Base-by-base conservation (phyloP, 352 stramenopile species). In the Phytophthora cryptogea region DNA sequence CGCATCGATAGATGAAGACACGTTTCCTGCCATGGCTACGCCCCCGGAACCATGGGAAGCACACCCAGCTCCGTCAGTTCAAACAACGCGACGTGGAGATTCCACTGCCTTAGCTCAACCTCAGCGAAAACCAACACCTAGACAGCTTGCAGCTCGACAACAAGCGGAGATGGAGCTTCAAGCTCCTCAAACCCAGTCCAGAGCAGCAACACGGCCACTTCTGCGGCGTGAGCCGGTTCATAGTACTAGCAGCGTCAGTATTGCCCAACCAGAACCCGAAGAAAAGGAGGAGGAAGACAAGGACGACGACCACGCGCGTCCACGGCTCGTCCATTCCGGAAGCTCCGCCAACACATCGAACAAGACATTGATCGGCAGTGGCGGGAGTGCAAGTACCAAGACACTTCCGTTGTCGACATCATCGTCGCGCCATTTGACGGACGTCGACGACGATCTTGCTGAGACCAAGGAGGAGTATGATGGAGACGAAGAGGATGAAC, bases 321-420 rank as follows among this genome's bases (percentile, higher is more conserved):
- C 60, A 32, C 54, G 65, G 40, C 52, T 74, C 4, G 57, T 74
- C n/a, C 49, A 68, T 11, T 66, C 65, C 46, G 56, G 65, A 28
- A 72, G 52, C 20, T 76, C 70, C 14, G 58, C 16, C 17, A 76
- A 72, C 54, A 85, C 74, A 5, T 85, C 73, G 10, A 83, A 78
- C 50, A 76, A 80, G 42, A 83, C 74, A 27, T 39, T 83, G 28
- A 63, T 83, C 8, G 73, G 73, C 13, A 80, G 70, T 30, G 70
- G 70, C 6, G 74, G 70, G 6, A 83, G 74, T 55, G 74, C 70
- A 11, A 83, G 74, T 39, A 83, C 74, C 17, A 83, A 83, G 65
- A 83, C 74, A n/a, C 58, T 83, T 3, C 74, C 74, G 26, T 52
- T 83, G 23, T 83, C 74, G 14, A 61, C 74, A 20, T 80, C 74